Base-by-base conservation (phyloP, 192 early-diverging fungal genomes). In the Rhizophagus clarus region DNA sequence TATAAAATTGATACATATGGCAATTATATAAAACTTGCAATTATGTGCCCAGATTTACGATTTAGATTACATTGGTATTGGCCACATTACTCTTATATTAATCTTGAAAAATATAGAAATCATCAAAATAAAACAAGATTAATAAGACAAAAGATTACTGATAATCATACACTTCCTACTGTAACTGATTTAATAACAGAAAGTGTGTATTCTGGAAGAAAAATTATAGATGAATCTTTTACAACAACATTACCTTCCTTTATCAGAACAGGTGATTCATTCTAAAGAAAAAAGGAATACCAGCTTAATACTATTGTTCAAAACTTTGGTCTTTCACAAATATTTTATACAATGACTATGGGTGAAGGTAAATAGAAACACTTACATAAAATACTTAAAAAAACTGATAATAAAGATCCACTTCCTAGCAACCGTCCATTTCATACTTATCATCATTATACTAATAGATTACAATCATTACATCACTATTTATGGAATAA, bases 11-110 rank as follows among this genome's bases (percentile, higher is more conserved):
- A 76, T 24, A 76, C 20, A 6, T 76, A 76, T 62, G 56, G 60
- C 3, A 76, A 76, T 31, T 76, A 76, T 61, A 62, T 76, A 9
- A 76, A 76, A 37, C 20, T 60, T 11, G 3, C 28, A 76, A 76
- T 76, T 17, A 31, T 76, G 12, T 60, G 74, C 10, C 37, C 31
- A 34, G 74, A 76, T 61, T 32, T 32, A 15, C 17, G 31, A 24
- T 76, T 62, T 22, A 28, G 74, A 34, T 24, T 76, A 37, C 74
- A 76, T 62, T 61, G 32, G 51, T 40, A 60, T 20, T 76, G 31
- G 74, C 74, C 56, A 34, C 29, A 62, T 9, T 74, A 37, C 5
- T 74, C 72, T 26, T 74, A 74, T 14, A 4, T 74, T 1, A 49
- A 56, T 12, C 8, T 51, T 20, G 47, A 74, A 51, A 74, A 74